phyloP scores from a whole-genome alignment of 768 basidiomycete genomes.

The Pleurotus citrinopileatus region DNA sequence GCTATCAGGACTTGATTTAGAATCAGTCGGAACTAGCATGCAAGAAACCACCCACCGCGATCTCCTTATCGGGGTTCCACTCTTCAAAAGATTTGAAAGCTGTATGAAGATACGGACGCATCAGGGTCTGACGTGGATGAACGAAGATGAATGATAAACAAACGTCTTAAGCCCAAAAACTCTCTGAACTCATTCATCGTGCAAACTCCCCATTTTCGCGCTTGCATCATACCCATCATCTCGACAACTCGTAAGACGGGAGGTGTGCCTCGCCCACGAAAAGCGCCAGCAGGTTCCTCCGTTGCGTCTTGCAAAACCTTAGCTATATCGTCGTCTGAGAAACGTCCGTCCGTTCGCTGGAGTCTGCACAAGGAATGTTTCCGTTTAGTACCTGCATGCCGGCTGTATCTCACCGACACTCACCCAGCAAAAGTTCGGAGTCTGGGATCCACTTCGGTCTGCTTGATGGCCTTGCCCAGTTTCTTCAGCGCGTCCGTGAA shows the following conservation, averaged over 20 bases:
- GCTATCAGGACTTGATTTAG: constrained; percentile 13
- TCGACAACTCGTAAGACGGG: constrained; percentile 47
- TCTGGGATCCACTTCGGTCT: constrained; percentile 20
- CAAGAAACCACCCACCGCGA: constrained; percentile 32
- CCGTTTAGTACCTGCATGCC: neutral
- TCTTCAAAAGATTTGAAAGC: constrained; percentile 47
- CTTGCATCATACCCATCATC: constrained; percentile 53
- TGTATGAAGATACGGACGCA: too few relatives aligned
- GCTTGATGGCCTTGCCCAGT: constrained; percentile 14
- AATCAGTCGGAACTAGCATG: neutral
- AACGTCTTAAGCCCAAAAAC: constrained; percentile 45
- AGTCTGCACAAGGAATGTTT: constrained; percentile 26
- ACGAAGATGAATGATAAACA: neutral
- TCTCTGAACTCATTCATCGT: constrained; percentile 55
- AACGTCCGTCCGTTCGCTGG: constrained; percentile 45
- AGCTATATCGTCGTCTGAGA: constrained; percentile 51
- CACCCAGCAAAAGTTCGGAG: constrained; percentile 47
- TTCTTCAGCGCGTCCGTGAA: constrained; percentile 18
- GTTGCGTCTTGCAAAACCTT: constrained; percentile 44
- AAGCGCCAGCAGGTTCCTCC: constrained; percentile 41
- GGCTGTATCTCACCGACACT: constrained; percentile 8
- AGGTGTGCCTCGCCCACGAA: constrained; percentile 46
- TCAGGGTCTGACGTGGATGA: neutral
- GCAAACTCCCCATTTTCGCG: constrained; percentile 52
- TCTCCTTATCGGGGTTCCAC: constrained; percentile 48